phyloP scores from a whole-genome alignment of 2,329 filamentous ascomycete species.

The Hypomyces perniciosus region DNA sequence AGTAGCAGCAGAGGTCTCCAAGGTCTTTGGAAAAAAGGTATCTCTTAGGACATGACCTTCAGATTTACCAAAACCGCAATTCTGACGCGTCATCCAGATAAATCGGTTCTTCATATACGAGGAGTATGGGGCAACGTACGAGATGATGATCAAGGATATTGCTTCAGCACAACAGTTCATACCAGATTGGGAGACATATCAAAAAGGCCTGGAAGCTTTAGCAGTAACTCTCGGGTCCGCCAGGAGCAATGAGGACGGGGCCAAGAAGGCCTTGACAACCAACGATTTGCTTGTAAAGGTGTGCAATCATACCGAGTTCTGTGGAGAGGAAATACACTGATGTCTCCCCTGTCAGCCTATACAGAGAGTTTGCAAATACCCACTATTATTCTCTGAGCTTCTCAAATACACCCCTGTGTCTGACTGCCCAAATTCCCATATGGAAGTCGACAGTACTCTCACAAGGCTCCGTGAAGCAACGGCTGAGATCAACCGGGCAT shows the following conservation, averaged over 20 bases:
- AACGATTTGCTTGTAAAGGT: slow-evolving; percentile 89
- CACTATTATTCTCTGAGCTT: slow-evolving; percentile 77
- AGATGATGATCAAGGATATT: slow-evolving; percentile 74
- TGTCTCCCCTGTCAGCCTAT: slow-evolving; percentile 58
- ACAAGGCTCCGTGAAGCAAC: slow-evolving; percentile 68
- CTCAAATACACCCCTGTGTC: slow-evolving; percentile 75
- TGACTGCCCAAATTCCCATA: slow-evolving; percentile 79
- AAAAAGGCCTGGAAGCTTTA: slow-evolving; percentile 78
- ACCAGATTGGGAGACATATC: slow-evolving; percentile 71
- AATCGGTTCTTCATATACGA: slow-evolving; percentile 80
- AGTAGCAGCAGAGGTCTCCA: slow-evolving; percentile 55
- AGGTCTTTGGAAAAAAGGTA: slow-evolving; percentile 55
- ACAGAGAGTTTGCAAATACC: slow-evolving; percentile 87
- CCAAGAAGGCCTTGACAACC: slow-evolving; percentile 73
- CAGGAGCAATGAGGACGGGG: slow-evolving; percentile 55
- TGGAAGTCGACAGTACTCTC: slow-evolving; percentile 69
- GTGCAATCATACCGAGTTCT: slow-evolving; percentile 3
- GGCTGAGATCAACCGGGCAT: slow-evolving; percentile 76
- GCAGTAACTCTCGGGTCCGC: slow-evolving; percentile 67
- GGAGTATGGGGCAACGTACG: slow-evolving; percentile 86
- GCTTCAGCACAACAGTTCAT: slow-evolving; percentile 61
- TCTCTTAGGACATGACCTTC: slow-evolving; percentile 6
- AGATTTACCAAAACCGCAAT: background rate
- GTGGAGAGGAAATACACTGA: background rate
- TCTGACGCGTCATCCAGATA: slow-evolving; percentile 49